These are phyloP conservation scores for Blastocystis hominis DNA, from an alignment of 352 stramenopile genomes.

Conservation along the genomic window DNA sequence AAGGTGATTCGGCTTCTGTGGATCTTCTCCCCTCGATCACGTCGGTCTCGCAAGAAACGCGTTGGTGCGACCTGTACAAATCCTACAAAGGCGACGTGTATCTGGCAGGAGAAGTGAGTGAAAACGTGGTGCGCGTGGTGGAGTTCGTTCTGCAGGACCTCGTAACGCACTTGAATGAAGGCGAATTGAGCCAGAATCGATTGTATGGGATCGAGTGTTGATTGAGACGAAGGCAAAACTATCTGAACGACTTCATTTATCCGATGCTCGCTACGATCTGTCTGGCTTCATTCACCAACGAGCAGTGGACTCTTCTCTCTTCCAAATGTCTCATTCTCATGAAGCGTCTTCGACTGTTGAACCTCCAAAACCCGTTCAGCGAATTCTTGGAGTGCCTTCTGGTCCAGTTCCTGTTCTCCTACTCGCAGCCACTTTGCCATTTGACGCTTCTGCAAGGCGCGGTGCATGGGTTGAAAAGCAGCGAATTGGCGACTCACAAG, in stretches of 20 bases:
- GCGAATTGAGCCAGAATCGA: neutral
- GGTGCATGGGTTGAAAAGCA: neutral
- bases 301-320: neutral
- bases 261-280: neutral
- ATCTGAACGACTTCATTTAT: neutral
- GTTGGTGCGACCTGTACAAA: neutral
- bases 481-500: neutral
- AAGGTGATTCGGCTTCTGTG: neutral
- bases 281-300: neutral
- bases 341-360: neutral
- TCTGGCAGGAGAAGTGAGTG: neutral
- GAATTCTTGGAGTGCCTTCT: neutral
- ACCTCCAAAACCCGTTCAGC: neutral
- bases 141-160: neutral
- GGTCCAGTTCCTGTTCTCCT: neutral
- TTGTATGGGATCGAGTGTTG: neutral
- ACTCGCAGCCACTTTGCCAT: neutral
- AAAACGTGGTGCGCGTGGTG: neutral
- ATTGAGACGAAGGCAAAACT: neutral
- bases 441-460: neutral
- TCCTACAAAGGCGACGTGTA: neutral
- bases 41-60: neutral
- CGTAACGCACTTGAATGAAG: neutral
- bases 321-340: neutral
- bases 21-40: neutral